These are phyloP conservation scores for Penicillium corylophilum DNA, from an alignment of 2,329 filamentous ascomycete species.

Conservation along the genomic window DNA sequence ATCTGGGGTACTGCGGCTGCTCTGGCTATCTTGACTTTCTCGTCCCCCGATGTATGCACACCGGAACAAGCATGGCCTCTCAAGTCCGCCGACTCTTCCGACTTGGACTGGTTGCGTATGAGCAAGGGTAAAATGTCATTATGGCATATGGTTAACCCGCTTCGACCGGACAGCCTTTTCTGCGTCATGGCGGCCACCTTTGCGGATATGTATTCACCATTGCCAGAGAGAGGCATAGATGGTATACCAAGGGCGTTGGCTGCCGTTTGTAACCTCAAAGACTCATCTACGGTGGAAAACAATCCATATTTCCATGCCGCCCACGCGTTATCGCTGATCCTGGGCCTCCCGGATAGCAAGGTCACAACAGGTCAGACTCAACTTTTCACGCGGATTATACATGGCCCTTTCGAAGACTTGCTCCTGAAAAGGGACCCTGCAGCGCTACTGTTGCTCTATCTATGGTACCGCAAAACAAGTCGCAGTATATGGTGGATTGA, in stretches of 20 bases:
- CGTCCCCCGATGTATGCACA: slow-evolving; percentile 39
- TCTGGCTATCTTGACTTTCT: slow-evolving; percentile 43
- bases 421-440: slow-evolving; percentile 37
- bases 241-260: slow-evolving; percentile 23
- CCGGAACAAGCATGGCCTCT: slow-evolving; percentile 59
- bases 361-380: slow-evolving; percentile 26
- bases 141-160: slow-evolving; percentile 53
- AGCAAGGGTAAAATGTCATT: slow-evolving; percentile 57
- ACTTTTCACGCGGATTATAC: slow-evolving; percentile 37
- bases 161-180: slow-evolving; percentile 51
- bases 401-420: slow-evolving; percentile 34
- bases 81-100: slow-evolving; percentile 39
- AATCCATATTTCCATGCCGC: slow-evolving; percentile 44
- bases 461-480: slow-evolving; percentile 46
- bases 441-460: slow-evolving; percentile 43
- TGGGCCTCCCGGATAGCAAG: slow-evolving; percentile 28
- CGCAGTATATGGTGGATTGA: slow-evolving; percentile 48
- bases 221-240: slow-evolving; percentile 25
- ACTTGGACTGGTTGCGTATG: slow-evolving; percentile 61
- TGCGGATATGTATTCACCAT: slow-evolving; percentile 38
- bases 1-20: slow-evolving; percentile 51
- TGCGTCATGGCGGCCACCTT: slow-evolving; percentile 30
- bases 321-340: slow-evolving; percentile 37
- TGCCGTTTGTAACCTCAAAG: slow-evolving; percentile 22
- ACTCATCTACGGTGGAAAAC: slow-evolving; percentile 33